These are phyloP conservation scores for Apiospora saccharicola DNA, from an alignment of 2,329 filamentous ascomycete species.

Conservation along the genomic window DNA sequence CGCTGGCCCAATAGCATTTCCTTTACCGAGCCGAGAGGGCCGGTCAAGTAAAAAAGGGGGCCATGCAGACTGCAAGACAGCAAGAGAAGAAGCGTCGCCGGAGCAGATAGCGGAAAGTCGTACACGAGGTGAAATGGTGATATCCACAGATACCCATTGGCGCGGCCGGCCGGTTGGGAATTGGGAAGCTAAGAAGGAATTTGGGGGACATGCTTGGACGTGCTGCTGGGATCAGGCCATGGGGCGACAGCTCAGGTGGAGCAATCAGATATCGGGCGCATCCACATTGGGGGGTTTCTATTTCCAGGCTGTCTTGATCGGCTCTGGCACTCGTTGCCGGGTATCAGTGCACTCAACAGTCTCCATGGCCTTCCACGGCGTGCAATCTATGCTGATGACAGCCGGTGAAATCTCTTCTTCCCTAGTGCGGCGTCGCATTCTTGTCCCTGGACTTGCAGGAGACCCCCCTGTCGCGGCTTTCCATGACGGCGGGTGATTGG, in stretches of 20 bases:
- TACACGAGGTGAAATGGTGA: constrained; percentile 6
- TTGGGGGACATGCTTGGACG: constrained; percentile 1
- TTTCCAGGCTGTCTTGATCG: constrained; percentile 9
- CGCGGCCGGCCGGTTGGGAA: constrained; percentile 1
- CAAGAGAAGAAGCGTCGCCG: not conserved
- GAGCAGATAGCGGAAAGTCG: not conserved
- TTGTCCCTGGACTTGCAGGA: constrained; percentile 1
- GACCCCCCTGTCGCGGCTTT: not conserved
- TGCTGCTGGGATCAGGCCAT: constrained; percentile 4
- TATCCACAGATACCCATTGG: constrained; percentile 11
- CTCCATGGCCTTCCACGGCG: not conserved
- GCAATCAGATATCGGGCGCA: constrained; percentile 18
- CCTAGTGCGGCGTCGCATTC: constrained; percentile 2
- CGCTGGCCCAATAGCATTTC: not conserved
- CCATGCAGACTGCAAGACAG: not conserved
- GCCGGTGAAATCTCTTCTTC: not conserved
- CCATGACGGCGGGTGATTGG: not conserved
- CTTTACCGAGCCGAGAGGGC: not conserved
- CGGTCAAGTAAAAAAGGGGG: not conserved
- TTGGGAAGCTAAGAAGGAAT: constrained; percentile 6
- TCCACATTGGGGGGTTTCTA: constrained; percentile 4
- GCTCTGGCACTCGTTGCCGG: constrained; percentile 7
- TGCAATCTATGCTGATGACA: not conserved
- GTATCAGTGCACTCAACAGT: not conserved
- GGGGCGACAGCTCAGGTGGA: constrained; percentile 13